A percentile compares a stretch with the other conserved stretches of the same genome.
These are phyloP conservation scores for Blastomyces parvus DNA, from an alignment of 2,329 filamentous ascomycete genomes.

Conservation along the genomic window DNA sequence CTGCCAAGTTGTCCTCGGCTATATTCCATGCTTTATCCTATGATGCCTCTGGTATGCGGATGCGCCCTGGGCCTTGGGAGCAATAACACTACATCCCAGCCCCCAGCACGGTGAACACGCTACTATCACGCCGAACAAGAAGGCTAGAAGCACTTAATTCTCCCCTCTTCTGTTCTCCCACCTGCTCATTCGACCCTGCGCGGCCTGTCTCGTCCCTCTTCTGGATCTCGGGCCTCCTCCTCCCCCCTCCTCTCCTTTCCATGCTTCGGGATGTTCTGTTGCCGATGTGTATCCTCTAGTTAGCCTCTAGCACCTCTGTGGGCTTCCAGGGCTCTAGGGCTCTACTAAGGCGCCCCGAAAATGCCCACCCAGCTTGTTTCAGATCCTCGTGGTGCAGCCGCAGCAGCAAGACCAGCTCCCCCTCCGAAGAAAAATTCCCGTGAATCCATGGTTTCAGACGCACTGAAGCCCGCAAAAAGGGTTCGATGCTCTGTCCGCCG, in stretches of 20 bases:
- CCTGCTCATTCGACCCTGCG: background rate
- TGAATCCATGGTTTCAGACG: background rate
- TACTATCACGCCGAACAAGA: background rate
- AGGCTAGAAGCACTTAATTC: background rate
- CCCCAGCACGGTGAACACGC: background rate
- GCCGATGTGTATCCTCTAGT: background rate
- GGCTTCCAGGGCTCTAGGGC: background rate
- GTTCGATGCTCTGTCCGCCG: background rate
- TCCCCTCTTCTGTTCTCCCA: background rate
- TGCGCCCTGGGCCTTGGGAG: too few relatives aligned
- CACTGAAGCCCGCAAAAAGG: background rate
- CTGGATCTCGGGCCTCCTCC: background rate
- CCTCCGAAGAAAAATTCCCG: background rate
- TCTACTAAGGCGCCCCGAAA: background rate
- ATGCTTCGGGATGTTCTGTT: background rate
- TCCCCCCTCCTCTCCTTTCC: too few relatives aligned
- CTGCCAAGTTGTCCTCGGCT: background rate
- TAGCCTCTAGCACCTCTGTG: too few relatives aligned
- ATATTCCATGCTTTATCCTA: too few relatives aligned
- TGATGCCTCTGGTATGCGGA: too few relatives aligned
- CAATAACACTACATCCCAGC: too few relatives aligned
- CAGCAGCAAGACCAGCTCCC: background rate
- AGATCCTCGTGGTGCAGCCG: background rate
- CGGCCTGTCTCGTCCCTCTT: background rate
- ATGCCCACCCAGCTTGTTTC: constrained; percentile 2